phyloP scores from a whole-genome alignment of 768 basidiomycete species.

The Piloderma croceum region DNA sequence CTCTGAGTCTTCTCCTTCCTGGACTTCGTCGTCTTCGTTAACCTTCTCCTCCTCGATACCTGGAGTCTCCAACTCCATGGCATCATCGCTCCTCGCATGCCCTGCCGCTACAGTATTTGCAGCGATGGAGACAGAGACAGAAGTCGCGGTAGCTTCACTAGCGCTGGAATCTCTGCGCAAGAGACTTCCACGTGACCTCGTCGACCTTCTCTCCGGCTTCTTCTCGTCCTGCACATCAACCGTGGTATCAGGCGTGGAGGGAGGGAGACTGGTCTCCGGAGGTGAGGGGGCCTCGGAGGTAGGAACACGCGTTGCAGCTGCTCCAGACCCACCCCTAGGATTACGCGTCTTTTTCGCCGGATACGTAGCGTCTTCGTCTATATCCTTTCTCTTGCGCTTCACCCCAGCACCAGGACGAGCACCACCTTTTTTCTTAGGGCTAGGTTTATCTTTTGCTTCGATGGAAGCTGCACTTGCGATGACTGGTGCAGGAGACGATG shows the following conservation, averaged over 20 bases:
- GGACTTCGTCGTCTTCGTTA: no score
- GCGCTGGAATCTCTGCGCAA: conserved; percentile 47
- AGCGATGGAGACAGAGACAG: not conserved
- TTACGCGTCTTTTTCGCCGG: conserved; percentile 63
- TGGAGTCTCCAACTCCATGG: not conserved
- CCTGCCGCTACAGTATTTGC: not conserved
- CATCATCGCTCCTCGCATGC: not conserved
- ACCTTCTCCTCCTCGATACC: not conserved
- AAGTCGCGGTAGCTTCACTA: conserved; percentile 37
- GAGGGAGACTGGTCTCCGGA: no score
- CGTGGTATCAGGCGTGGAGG: no score
- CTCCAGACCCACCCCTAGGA: conserved; percentile 37
- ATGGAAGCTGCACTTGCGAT: conserved; percentile 29
- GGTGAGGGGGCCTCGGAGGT: no score
- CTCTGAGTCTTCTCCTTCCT: no score
- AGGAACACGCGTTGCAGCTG: conserved; percentile 18
- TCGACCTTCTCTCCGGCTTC: conserved; percentile 39
- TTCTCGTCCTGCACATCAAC: conserved; percentile 33
- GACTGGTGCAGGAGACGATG: conserved; percentile 17
- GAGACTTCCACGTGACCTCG: conserved; percentile 37
- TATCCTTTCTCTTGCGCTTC: conserved; percentile 56
- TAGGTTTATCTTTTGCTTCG: conserved; percentile 40
- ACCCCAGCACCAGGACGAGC: conserved; percentile 34
- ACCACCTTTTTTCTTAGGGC: conserved; percentile 42
- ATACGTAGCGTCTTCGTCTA: conserved; percentile 62